These are phyloP conservation scores for Penicillium palitans DNA, from an alignment of 2,329 filamentous ascomycete genomes.

Conservation along the genomic window DNA sequence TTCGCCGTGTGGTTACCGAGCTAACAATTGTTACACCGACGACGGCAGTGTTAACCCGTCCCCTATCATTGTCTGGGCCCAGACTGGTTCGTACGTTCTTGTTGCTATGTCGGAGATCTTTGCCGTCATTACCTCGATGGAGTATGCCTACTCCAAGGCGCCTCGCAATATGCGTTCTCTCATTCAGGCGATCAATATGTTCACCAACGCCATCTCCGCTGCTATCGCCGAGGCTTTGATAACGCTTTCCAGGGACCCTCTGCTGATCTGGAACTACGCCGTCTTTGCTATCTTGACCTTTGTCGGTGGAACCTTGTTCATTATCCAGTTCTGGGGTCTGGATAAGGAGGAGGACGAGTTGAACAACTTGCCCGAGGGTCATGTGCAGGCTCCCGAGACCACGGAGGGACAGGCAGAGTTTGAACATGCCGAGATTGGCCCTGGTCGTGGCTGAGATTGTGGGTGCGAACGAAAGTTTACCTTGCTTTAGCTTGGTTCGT, in stretches of 20 bases:
- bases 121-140: slow-evolving; percentile 64
- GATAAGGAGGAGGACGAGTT: slow-evolving; percentile 68
- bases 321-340: slow-evolving; percentile 56
- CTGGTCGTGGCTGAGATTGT: neutral
- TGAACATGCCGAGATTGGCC: neutral
- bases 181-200: slow-evolving; percentile 64
- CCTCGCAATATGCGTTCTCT: slow-evolving; percentile 78
- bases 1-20: neutral
- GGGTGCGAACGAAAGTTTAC: neutral
- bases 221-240: neutral
- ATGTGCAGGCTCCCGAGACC: slow-evolving; percentile 16
- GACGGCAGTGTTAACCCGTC: neutral
- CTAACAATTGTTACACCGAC: neutral
- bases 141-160: slow-evolving; percentile 76
- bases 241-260: neutral
- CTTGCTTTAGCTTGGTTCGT: neutral
- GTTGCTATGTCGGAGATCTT: slow-evolving; percentile 25
- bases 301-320: slow-evolving; percentile 45
- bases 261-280: neutral
- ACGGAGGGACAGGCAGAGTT: neutral
- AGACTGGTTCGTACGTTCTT: neutral
- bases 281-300: neutral
- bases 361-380: slow-evolving; percentile 47
- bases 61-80: neutral
- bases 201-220: neutral